Percentiles rank a stretch among this genome's conserved stretches.
phyloP scores from a whole-genome alignment of 768 basidiomycete species.

The Paxillus ammoniavirescens region DNA sequence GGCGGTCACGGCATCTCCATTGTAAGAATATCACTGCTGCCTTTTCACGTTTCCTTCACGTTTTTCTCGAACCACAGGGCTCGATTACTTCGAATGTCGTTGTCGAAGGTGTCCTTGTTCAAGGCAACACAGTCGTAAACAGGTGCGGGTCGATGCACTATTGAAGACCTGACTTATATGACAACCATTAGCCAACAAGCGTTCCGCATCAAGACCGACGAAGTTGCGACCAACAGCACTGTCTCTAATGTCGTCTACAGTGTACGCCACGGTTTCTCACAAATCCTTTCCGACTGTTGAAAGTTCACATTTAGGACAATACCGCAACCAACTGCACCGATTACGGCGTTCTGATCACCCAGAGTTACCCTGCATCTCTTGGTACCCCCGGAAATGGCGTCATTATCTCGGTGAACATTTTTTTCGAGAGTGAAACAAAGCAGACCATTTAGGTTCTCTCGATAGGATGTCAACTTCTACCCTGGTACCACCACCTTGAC shows the following conservation, averaged over 20 bases:
- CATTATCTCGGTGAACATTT: slow-evolving; percentile 47
- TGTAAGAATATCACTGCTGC: slow-evolving; percentile 10
- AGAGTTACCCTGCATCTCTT: slow-evolving; percentile 57
- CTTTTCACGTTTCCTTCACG: neutral
- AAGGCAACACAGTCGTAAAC: slow-evolving; percentile 51
- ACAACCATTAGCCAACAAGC: slow-evolving; percentile 41
- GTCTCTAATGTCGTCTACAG: slow-evolving; percentile 52
- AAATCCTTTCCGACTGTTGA: neutral
- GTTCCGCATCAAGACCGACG: slow-evolving; percentile 60
- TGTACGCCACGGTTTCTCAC: slow-evolving; percentile 26
- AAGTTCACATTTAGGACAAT: slow-evolving; percentile 41
- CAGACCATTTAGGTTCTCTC: neutral
- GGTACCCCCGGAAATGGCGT: slow-evolving; percentile 58
- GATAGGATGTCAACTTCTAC: slow-evolving; percentile 50
- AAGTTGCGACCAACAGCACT: slow-evolving; percentile 41
- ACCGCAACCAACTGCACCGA: slow-evolving; percentile 52
- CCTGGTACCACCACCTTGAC: slow-evolving; percentile 39
- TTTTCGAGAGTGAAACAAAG: neutral
- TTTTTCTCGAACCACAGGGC: no score
- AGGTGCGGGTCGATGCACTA: slow-evolving; percentile 34
- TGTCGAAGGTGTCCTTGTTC: slow-evolving; percentile 48
- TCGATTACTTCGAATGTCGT: slow-evolving; percentile 40
- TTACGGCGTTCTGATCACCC: slow-evolving; percentile 60
- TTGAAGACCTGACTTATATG: neutral
- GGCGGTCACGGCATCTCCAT: slow-evolving; percentile 68